phyloP scores from a whole-genome alignment of 2,329 filamentous ascomycete species.

The Aphanoascus verrucosus region DNA sequence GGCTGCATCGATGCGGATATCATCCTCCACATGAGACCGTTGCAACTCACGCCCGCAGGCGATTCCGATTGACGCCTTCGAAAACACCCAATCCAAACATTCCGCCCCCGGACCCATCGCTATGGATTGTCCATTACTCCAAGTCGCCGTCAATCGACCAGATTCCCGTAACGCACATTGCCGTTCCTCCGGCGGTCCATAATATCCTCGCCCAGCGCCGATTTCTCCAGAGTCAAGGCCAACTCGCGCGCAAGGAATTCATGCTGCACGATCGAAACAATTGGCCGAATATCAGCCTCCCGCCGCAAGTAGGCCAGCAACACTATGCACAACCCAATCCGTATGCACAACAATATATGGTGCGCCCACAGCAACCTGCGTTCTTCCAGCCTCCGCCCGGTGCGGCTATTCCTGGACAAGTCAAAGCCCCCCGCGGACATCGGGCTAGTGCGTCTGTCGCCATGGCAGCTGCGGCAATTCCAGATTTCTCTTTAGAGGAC shows the following conservation, averaged over 20 bases:
- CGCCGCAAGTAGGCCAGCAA: conserved; percentile 43
- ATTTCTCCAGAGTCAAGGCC: conserved; percentile 60
- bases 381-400: conserved; percentile 26
- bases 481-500: conserved; percentile 56
- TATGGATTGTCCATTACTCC: conserved; percentile 89
- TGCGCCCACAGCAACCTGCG: conserved; percentile 24
- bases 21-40: conserved; percentile 60
- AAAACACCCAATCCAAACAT: conserved; percentile 59
- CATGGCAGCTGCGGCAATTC: conserved; percentile 31
- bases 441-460: conserved; percentile 31
- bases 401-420: conserved; percentile 21
- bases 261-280: conserved; percentile 82
- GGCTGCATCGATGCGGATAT: conserved; percentile 71
- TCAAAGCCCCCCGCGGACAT: conserved; percentile 34
- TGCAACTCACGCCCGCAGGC: conserved; percentile 66
- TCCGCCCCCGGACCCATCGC: conserved; percentile 62
- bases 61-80: conserved; percentile 71
- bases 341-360: conserved; percentile 28
- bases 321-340: conserved; percentile 41
- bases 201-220: conserved; percentile 39
- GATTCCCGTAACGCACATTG: conserved; percentile 54
- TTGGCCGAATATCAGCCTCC: conserved; percentile 76
- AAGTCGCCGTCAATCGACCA: conserved; percentile 63
- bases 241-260: conserved; percentile 82
- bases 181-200: conserved; percentile 33